phyloP scores from a whole-genome alignment of 148 eudicot genomes.

The Chenopodium album region DNA sequence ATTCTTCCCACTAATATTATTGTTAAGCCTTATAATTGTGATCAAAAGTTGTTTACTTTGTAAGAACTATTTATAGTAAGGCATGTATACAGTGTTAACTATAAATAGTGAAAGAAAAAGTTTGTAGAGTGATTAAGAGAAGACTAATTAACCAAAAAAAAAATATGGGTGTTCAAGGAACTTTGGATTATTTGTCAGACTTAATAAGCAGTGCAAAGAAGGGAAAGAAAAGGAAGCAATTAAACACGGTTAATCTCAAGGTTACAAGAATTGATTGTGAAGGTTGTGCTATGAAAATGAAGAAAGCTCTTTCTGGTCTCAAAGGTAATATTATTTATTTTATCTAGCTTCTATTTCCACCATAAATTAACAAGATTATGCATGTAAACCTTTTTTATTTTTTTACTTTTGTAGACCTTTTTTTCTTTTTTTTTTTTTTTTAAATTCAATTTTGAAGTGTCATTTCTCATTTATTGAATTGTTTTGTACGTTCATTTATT shows the following conservation, averaged over 20 bases:
- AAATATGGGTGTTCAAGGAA: slow-evolving; percentile 66
- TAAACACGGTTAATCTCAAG: slow-evolving; percentile 54
- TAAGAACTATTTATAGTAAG: background rate
- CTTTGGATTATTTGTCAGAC: slow-evolving; percentile 65
- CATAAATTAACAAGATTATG: too few relatives aligned
- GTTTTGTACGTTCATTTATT: background rate
- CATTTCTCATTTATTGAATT: background rate
- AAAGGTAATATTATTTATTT: slow-evolving; percentile 45
- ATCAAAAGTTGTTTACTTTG: background rate
- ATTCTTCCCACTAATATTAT: slow-evolving; percentile 4
- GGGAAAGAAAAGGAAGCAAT: slow-evolving; percentile 52
- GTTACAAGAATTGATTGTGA: slow-evolving; percentile 76
- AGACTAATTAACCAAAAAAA: background rate
- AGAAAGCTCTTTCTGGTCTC: slow-evolving; percentile 54
- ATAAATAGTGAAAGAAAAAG: too few relatives aligned
- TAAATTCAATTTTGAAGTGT: background rate
- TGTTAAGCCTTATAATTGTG: background rate
- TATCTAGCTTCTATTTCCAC: too few relatives aligned
- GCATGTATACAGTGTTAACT: background rate
- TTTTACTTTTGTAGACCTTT: too few relatives aligned
- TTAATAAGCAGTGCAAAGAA: slow-evolving; percentile 33
- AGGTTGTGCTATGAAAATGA: slow-evolving; percentile 69
- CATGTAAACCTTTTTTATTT: background rate
- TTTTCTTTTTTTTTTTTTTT: background rate
- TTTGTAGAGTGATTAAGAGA: background rate